A percentile compares a stretch with the other conserved stretches of the same genome.
These are phyloP conservation scores for Hypsizygus ulmarius DNA, from an alignment of 1,284 basidiomycete genomes.

Conservation along the genomic window DNA sequence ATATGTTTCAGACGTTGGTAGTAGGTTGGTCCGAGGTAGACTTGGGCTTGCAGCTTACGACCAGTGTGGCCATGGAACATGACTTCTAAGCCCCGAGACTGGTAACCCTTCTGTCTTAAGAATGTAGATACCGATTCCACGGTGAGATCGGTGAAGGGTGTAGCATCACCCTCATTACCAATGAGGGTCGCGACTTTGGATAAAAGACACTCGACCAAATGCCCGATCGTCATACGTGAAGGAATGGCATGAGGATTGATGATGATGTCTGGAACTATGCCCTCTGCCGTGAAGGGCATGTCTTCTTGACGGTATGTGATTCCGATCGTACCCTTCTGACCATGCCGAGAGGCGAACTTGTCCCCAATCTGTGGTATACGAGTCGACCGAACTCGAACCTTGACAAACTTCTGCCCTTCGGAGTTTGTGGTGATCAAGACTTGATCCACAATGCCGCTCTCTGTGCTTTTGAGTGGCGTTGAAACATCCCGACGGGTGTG, in stretches of 20 bases:
- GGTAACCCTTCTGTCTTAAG: constrained; percentile 84
- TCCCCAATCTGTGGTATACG: constrained; percentile 97
- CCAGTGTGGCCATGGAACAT: constrained; percentile 99
- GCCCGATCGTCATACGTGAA: constrained; percentile 99
- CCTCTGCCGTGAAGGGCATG: constrained; percentile 98
- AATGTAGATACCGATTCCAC: constrained; percentile 92
- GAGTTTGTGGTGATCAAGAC: constrained; percentile 95
- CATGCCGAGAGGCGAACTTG: constrained; percentile 99
- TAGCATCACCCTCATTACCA: constrained; percentile 97
- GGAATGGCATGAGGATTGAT: constrained; percentile 99
- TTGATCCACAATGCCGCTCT: constrained; percentile 97
- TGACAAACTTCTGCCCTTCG: constrained; percentile 97
- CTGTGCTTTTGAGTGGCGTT: constrained; percentile 96
- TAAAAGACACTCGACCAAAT: constrained; percentile 97
- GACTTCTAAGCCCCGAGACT: constrained; percentile 94
- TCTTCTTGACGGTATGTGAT: constrained; percentile 99
- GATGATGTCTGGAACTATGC: constrained; percentile 94
- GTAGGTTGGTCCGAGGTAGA: constrained; percentile 98
- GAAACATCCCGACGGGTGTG: constrained; percentile 95
- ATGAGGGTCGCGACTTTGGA: constrained; percentile 96
- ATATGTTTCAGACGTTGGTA: constrained; percentile 99
- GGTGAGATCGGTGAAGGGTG: constrained; percentile 97
- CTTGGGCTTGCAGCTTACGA: constrained; percentile 94
- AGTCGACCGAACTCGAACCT: constrained; percentile 93
- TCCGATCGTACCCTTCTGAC: constrained; percentile 99